phyloP scores from a whole-genome alignment of 2,329 filamentous ascomycete genomes.

The Fusarium subtropicale region DNA sequence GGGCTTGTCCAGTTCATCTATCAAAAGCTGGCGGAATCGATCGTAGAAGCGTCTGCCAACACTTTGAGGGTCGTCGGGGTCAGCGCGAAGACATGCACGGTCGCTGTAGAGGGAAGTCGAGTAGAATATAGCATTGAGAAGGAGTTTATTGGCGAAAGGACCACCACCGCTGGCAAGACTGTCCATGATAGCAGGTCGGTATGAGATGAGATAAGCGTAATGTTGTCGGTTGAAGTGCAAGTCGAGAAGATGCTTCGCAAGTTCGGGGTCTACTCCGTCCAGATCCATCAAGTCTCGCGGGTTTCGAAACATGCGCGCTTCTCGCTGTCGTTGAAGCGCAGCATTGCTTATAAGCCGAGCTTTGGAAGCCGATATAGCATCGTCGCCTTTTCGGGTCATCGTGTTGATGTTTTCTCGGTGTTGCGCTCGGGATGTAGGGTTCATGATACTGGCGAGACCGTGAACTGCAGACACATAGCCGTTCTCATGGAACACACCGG shows the following conservation, averaged over 20 bases:
- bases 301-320: conserved; percentile 48
- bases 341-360: conserved; percentile 53
- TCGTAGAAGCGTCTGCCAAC: conserved; percentile 54
- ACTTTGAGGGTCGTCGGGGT: conserved; percentile 51
- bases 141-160: conserved; percentile 53
- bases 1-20: conserved; percentile 50
- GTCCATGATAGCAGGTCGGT: conserved; percentile 55
- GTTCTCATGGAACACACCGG: conserved; percentile 52
- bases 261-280: conserved; percentile 50
- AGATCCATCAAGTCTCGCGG: conserved; percentile 51
- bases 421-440: conserved; percentile 46
- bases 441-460: conserved; percentile 52
- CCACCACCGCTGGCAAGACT: conserved; percentile 52
- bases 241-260: conserved; percentile 54
- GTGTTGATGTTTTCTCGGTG: conserved; percentile 49
- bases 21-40: conserved; percentile 52
- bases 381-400: conserved; percentile 45
- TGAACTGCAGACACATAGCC: conserved; percentile 52
- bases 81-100: conserved; percentile 50
- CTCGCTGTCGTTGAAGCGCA: conserved; percentile 50
- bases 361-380: conserved; percentile 47
- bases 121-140: conserved; percentile 57
- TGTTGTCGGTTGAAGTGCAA: conserved; percentile 55
- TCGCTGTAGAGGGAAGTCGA: conserved; percentile 55
- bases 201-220: conserved; percentile 53